phyloP scores from a whole-genome alignment of 164 flowering plant species.

The Houttuynia cordata region DNA sequence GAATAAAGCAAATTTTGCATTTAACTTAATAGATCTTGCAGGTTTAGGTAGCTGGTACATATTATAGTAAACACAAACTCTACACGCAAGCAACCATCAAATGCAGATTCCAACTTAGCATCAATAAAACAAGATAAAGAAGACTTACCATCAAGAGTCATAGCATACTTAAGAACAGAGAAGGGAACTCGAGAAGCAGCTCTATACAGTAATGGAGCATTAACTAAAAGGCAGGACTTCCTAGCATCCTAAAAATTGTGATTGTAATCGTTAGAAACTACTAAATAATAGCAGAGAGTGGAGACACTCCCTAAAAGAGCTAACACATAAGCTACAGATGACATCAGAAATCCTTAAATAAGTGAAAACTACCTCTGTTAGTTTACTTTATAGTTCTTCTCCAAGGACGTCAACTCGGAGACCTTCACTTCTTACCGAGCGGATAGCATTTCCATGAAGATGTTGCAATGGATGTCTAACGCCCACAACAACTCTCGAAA shows the following conservation, averaged over 20 bases:
- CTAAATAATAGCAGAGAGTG: not conserved
- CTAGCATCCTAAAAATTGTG: slow-evolving; percentile 57
- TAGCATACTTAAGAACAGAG: slow-evolving; percentile 93
- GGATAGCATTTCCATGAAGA: slow-evolving; percentile 70
- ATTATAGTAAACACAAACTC: not conserved
- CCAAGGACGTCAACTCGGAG: slow-evolving; percentile 87
- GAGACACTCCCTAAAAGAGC: not conserved
- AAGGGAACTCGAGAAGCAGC: slow-evolving; percentile 80
- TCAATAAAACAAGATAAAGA: slow-evolving; percentile 1
- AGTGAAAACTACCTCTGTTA: slow-evolving; percentile 49
- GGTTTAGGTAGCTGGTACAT: not conserved
- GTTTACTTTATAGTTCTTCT: slow-evolving; percentile 69
- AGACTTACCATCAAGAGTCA: slow-evolving; percentile 91
- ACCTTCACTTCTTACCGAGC: slow-evolving; percentile 57
- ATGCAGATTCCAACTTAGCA: not conserved
- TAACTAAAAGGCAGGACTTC: slow-evolving; percentile 69
- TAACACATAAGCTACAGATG: not conserved
- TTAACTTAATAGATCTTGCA: not conserved
- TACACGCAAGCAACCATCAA: not conserved
- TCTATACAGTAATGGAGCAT: slow-evolving; percentile 87
- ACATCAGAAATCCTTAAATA: not conserved
- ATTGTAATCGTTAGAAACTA: not conserved
- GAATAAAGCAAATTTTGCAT: not conserved
- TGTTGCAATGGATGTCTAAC: slow-evolving; percentile 80
- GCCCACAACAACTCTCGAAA: slow-evolving; percentile 79